Conservation (phyloP, 164 flowering plant species). For the Vitis riparia region DNA sequence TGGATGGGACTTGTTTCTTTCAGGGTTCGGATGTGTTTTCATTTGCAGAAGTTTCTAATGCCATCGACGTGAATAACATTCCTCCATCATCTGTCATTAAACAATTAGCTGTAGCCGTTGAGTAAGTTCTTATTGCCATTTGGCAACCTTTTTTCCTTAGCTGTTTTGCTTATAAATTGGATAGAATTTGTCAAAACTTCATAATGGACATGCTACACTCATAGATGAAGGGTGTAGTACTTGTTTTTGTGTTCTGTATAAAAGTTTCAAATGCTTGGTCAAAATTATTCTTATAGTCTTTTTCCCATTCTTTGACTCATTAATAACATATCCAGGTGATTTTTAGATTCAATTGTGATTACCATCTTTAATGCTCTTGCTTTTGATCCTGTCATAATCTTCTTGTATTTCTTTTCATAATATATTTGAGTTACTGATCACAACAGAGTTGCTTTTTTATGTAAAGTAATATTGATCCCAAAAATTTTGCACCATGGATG, state of each 20-base stretch:
- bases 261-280: neutral
- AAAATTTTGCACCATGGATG: neutral
- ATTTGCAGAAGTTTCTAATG: constrained; percentile 29
- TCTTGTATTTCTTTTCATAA: neutral
- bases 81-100: constrained; percentile 61
- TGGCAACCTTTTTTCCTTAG: constrained; percentile 1
- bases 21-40: constrained; percentile 47
- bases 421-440: neutral
- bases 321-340: too few relatives aligned
- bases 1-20: constrained; percentile 7
- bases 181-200: neutral
- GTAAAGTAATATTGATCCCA: too few relatives aligned
- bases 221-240: neutral
- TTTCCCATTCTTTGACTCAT: too few relatives aligned
- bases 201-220: too few relatives aligned
- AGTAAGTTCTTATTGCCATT: constrained; percentile 51
- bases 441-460: neutral
- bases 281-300: too few relatives aligned
- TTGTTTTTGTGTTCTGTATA: neutral
- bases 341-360: too few relatives aligned
- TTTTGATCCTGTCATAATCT: neutral
- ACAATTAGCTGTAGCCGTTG: constrained; percentile 72
- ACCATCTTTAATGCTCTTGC: too few relatives aligned
- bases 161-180: neutral
- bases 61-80: constrained; percentile 32